These are phyloP conservation scores for Kluyveromyces wickerhamii DNA, from an alignment of 805 yeast genomes.

Conservation along the genomic window DNA sequence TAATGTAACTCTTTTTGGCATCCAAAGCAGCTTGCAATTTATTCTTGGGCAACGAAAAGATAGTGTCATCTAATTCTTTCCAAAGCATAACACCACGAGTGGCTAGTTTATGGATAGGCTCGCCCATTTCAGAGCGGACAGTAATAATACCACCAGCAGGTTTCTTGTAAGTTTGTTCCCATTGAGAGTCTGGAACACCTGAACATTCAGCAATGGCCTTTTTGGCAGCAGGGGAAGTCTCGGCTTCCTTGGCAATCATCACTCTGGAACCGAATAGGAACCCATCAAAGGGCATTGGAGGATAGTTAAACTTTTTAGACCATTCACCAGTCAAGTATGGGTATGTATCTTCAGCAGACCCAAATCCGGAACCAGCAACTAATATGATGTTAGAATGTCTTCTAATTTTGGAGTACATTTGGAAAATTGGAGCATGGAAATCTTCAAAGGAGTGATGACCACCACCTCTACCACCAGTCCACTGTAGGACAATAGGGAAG, in stretches of 20 bases:
- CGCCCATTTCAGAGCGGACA: constrained; percentile 98
- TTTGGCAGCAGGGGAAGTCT: constrained; percentile 90
- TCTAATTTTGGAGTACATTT: constrained; percentile 93
- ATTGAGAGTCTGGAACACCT: constrained; percentile 80
- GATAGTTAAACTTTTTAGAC: constrained; percentile 81
- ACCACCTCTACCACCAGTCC: constrained; percentile 99
- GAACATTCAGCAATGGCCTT: constrained; percentile 81
- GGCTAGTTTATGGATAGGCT: constrained; percentile 97
- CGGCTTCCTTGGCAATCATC: constrained; percentile 95
- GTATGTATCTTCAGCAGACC: constrained; percentile 92
- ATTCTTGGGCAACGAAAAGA: constrained; percentile 85
- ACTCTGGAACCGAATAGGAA: constrained; percentile 92
- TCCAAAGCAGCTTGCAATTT: constrained; percentile 73
- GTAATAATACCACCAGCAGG: constrained; percentile 97
- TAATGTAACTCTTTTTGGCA: constrained; percentile 81
- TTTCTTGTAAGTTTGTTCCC: constrained; percentile 93
- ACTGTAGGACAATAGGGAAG: constrained; percentile 95
- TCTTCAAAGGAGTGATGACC: constrained; percentile 99
- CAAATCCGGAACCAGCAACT: constrained; percentile 98
- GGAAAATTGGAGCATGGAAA: constrained; percentile 95
- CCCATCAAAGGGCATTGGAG: constrained; percentile 99
- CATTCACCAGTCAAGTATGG: constrained; percentile 97
- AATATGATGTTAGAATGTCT: constrained; percentile 81
- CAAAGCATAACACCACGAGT: constrained; percentile 96
- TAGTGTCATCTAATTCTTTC: constrained; percentile 94